A percentile compares a stretch with the other conserved stretches of the same genome.
phyloP scores from a whole-genome alignment of 495 filamentous ascomycete genomes.

The Cercophora sp. region DNA sequence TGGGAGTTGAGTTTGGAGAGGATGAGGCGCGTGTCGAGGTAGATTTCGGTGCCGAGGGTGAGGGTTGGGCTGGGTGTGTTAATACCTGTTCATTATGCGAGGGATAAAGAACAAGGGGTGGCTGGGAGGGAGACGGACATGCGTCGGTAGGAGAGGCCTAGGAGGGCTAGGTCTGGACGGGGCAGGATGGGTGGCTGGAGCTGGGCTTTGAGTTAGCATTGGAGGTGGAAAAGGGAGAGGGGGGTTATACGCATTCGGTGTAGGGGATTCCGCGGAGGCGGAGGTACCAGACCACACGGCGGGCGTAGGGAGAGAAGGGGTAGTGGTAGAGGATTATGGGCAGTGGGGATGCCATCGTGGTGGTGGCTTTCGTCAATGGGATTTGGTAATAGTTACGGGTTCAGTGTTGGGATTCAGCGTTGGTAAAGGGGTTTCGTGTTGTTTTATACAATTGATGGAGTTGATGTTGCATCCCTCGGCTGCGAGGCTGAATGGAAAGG shows the following conservation, averaged over 20 bases:
- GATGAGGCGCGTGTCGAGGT: constrained; percentile 59
- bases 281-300: constrained; percentile 57
- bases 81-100: too few relatives aligned
- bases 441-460: too few relatives aligned
- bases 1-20: constrained; percentile 52
- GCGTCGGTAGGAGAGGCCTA: constrained; percentile 60
- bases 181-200: constrained; percentile 57
- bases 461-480: too few relatives aligned
- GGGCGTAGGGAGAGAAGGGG: constrained; percentile 54
- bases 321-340: constrained; percentile 56
- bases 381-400: too few relatives aligned
- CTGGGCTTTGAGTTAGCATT: constrained; percentile 20
- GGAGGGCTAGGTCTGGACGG: constrained; percentile 51
- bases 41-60: constrained; percentile 52
- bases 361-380: too few relatives aligned
- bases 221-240: not conserved
- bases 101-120: too few relatives aligned
- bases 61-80: too few relatives aligned
- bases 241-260: constrained; percentile 48
- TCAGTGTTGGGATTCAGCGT: too few relatives aligned
- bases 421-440: too few relatives aligned
- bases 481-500: too few relatives aligned
- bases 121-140: too few relatives aligned
- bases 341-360: too few relatives aligned
- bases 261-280: constrained; percentile 54